Evolutionary conservation across 1,284 basidiomycete species (phyloP).

Genomic region (Dichomitus squalens): DNA sequence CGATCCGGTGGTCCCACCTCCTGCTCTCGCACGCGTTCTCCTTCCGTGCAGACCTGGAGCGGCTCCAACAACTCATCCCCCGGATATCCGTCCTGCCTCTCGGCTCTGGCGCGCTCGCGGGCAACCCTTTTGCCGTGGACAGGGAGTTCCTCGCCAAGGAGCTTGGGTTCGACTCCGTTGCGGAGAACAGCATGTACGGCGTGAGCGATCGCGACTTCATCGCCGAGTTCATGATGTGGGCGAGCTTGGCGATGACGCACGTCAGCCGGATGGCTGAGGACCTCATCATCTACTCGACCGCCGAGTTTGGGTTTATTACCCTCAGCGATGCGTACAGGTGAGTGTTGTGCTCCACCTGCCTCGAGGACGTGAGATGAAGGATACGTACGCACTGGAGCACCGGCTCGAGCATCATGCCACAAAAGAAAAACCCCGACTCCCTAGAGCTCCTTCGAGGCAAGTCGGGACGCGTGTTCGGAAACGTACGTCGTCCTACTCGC

Average conservation of each 20-base stretch:
- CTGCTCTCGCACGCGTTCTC: constrained; percentile 95
- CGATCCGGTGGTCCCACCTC: constrained; percentile 98
- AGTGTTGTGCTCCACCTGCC: neutral
- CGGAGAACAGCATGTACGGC: constrained; percentile 94
- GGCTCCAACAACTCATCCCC: constrained; percentile 83
- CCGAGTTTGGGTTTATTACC: constrained; percentile 95
- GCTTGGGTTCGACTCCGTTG: constrained; percentile 82
- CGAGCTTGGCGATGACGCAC: constrained; percentile 90
- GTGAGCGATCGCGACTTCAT: constrained; percentile 98
- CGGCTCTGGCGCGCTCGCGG: constrained; percentile 93
- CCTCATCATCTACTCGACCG: constrained; percentile 94
- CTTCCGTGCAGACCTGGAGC: constrained; percentile 86
- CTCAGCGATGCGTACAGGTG: constrained; percentile 96
- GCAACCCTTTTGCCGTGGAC: constrained; percentile 93
- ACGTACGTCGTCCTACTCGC: constrained; percentile 50
- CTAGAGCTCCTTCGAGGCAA: constrained; percentile 95
- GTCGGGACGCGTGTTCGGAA: constrained; percentile 92
- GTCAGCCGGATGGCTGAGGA: constrained; percentile 96
- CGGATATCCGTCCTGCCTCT: constrained; percentile 93
- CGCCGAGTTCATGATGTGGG: constrained; percentile 97
- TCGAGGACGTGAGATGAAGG: neutral
- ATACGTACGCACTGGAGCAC: constrained; percentile 56
- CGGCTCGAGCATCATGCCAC: constrained; percentile 99
- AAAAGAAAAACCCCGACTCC: constrained; percentile 99
- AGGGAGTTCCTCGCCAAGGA: constrained; percentile 87